Evolutionary conservation across 73 alveolate species (phyloP).

Genomic region (Tetrahymena borealis): DNA sequence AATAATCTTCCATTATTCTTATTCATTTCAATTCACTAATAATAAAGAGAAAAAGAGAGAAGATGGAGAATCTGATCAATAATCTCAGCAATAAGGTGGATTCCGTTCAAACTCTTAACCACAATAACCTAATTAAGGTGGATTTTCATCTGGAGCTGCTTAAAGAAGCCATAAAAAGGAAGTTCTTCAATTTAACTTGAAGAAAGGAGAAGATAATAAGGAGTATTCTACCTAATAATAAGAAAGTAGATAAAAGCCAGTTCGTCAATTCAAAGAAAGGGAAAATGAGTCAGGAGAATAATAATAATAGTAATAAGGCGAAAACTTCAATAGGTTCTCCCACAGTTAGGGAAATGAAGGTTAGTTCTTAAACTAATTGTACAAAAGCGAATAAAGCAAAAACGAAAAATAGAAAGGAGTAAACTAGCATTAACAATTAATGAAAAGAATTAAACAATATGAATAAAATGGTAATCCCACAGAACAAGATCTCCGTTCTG

Average conservation of each 20-base stretch:
- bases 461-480: neutral
- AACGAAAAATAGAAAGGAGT: neutral
- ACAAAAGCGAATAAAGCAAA: neutral
- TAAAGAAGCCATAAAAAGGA: neutral
- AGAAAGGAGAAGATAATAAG: neutral
- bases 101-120: neutral
- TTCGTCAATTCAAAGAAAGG: neutral
- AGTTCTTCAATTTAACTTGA: neutral
- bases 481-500: neutral
- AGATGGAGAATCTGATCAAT: neutral
- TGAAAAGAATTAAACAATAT: neutral
- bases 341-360: neutral
- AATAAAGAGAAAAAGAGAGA: neutral
- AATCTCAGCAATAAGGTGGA: neutral
- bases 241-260: neutral
- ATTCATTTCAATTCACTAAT: no score
- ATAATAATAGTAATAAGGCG: neutral
- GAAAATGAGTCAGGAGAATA: neutral
- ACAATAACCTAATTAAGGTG: neutral
- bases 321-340: neutral
- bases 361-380: neutral
- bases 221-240: neutral
- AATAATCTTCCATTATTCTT: no score
- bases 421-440: neutral
- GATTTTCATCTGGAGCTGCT: neutral